Conservation (phyloP, 2,329 filamentous ascomycete species). For the Venturia nashicola region DNA sequence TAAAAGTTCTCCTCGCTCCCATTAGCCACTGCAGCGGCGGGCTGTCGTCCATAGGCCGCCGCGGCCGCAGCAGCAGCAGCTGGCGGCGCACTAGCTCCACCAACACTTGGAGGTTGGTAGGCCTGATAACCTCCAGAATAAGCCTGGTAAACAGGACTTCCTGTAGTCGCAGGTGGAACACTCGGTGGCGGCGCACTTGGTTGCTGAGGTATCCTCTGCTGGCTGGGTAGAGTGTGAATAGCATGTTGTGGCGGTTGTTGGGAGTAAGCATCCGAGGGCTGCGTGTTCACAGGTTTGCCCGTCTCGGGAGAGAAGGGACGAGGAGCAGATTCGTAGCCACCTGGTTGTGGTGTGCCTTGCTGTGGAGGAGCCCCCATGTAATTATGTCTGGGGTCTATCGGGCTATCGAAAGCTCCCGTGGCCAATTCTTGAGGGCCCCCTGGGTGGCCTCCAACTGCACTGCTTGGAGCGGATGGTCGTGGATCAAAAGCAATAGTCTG, state of each 20-base stretch:
- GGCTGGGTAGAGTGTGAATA: conserved; percentile 6
- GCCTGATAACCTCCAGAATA: not conserved
- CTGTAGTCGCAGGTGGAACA: not conserved
- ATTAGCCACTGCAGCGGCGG: not conserved
- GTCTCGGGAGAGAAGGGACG: not conserved
- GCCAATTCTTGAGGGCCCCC: conserved; percentile 34
- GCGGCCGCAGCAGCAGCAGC: not conserved
- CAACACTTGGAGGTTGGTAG: not conserved
- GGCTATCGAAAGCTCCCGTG: conserved; percentile 34
- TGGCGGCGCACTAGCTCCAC: not conserved
- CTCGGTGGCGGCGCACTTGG: not conserved
- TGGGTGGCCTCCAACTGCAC: conserved; percentile 25
- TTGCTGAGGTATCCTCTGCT: conserved; percentile 4
- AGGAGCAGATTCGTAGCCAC: not conserved
- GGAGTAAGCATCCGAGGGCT: conserved; percentile 6
- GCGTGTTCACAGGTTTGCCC: not conserved
- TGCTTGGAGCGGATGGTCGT: conserved; percentile 11
- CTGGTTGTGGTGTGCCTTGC: not conserved
- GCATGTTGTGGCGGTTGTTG: not conserved
- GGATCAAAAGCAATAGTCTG: conserved; percentile 21
- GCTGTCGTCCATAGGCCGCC: not conserved
- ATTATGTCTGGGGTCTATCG: conserved; percentile 31
- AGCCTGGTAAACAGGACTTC: conserved; percentile 2
- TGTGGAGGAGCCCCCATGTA: conserved; percentile 20
- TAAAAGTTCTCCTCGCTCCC: conserved; percentile 3